A percentile compares a stretch with the other conserved stretches of the same genome.
phyloP scores from a whole-genome alignment of 108 stramenopile species.

The Skeletonema marinoi region DNA sequence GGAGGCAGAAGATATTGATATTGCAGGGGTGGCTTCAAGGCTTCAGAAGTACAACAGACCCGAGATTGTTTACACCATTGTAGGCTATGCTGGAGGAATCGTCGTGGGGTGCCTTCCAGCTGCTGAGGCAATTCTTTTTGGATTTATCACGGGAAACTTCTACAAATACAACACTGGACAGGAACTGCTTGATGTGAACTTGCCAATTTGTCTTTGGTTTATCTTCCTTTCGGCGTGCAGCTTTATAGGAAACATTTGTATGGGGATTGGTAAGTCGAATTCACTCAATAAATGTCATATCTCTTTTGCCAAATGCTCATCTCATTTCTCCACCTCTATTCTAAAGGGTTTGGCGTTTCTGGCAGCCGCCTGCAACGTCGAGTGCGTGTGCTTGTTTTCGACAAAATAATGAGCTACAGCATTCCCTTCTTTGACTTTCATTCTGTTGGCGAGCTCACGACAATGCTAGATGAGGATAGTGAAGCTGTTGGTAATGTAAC shows the following conservation, averaged over 20 bases:
- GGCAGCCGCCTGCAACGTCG: constrained; percentile 23
- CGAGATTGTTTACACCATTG: constrained; percentile 17
- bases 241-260: constrained; percentile 24
- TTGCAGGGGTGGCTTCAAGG: constrained; percentile 3
- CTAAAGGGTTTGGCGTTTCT: constrained; percentile 12
- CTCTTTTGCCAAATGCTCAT: background rate
- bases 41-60: constrained; percentile 12
- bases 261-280: constrained; percentile 22
- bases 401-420: constrained; percentile 27
- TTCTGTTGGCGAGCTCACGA: constrained; percentile 37
- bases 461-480: constrained; percentile 28
- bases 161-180: constrained; percentile 17
- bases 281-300: background rate
- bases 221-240: constrained; percentile 14
- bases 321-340: background rate
- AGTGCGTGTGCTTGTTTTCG: constrained; percentile 32
- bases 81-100: constrained; percentile 19
- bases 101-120: constrained; percentile 27
- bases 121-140: constrained; percentile 38
- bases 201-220: constrained; percentile 17
- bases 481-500: constrained; percentile 32
- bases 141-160: constrained; percentile 33
- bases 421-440: constrained; percentile 44
- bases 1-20: constrained; percentile 5
- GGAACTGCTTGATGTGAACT: constrained; percentile 19